These are phyloP conservation scores for Nothophoma quercina DNA, from an alignment of 2,329 filamentous ascomycete species.

Conservation along the genomic window DNA sequence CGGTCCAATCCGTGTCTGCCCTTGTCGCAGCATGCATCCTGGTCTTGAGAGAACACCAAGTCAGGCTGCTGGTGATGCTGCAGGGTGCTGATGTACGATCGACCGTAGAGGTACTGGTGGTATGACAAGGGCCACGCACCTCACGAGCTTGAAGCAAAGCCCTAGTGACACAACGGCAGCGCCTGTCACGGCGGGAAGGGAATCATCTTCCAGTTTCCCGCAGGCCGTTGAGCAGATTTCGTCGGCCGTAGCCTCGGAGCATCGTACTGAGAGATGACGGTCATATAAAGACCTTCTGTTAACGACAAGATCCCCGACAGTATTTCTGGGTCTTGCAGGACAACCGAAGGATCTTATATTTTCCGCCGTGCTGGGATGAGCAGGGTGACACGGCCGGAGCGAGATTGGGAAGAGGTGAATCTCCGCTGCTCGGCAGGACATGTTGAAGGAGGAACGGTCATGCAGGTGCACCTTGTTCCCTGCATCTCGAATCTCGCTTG, in stretches of 20 bases:
- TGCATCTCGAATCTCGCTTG: slow-evolving; percentile 31
- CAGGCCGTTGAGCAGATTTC: slow-evolving; percentile 29
- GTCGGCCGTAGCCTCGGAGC: slow-evolving; percentile 33
- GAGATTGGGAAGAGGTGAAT: slow-evolving; percentile 11
- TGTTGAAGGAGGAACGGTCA: slow-evolving; percentile 33
- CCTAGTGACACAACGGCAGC: slow-evolving; percentile 28
- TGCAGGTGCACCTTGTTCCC: slow-evolving; percentile 31
- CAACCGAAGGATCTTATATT: slow-evolving; percentile 12
- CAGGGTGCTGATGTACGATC: slow-evolving; percentile 2
- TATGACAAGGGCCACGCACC: slow-evolving; percentile 1
- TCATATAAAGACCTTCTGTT: slow-evolving; percentile 44
- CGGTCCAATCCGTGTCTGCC: slow-evolving; percentile 41
- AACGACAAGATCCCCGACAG: slow-evolving; percentile 46
- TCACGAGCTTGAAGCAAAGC: slow-evolving; percentile 9
- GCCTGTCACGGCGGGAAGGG: slow-evolving; percentile 25
- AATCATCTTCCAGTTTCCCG: slow-evolving; percentile 24
- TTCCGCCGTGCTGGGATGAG: slow-evolving; percentile 15
- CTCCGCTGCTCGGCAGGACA: slow-evolving; percentile 14
- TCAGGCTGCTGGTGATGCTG: slow-evolving; percentile 7
- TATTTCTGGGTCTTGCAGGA: slow-evolving; percentile 39
- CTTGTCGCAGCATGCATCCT: slow-evolving; percentile 19
- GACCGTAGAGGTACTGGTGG: slow-evolving; percentile 4
- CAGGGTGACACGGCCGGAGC: slow-evolving; percentile 31
- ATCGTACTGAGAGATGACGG: slow-evolving; percentile 42
- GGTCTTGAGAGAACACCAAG: slow-evolving; percentile 11